Evolutionary conservation across 306 rosid genomes (phyloP).

Genomic region (Medicago ruthenica): DNA sequence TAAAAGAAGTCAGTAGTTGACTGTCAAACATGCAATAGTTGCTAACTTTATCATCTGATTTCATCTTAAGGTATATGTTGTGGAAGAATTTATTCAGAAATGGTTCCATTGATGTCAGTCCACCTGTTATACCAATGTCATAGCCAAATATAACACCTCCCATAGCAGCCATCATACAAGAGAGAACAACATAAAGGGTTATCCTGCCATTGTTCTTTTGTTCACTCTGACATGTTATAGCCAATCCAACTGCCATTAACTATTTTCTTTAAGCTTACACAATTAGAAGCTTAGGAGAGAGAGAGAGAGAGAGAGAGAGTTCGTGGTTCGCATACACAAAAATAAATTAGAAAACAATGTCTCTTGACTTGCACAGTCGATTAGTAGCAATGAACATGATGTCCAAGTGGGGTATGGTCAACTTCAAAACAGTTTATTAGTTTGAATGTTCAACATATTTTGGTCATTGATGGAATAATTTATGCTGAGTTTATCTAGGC

Average conservation of each 20-base stretch:
- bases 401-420: constrained; percentile 18
- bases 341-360: neutral
- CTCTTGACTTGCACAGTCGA: constrained; percentile 11
- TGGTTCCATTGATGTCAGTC: constrained; percentile 81
- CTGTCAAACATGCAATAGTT: constrained; percentile 77
- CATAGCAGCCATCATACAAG: constrained; percentile 58
- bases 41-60: constrained; percentile 56
- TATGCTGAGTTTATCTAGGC: neutral
- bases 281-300: constrained; percentile 3
- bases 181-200: constrained; percentile 45
- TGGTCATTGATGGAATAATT: neutral
- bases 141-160: constrained; percentile 55
- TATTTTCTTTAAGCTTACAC: constrained; percentile 13
- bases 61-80: constrained; percentile 58
- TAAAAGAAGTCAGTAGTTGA: constrained; percentile 69
- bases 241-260: constrained; percentile 47
- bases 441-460: constrained; percentile 28
- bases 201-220: constrained; percentile 37
- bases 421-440: neutral
- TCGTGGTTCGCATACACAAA: neutral
- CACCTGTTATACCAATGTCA: constrained; percentile 55
- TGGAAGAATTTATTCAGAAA: constrained; percentile 75
- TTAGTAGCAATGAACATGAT: neutral
- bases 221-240: constrained; percentile 36
- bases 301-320: neutral